phyloP scores from a whole-genome alignment of 176 grass and related monocot species.

The Bonia amplexicaulis region DNA sequence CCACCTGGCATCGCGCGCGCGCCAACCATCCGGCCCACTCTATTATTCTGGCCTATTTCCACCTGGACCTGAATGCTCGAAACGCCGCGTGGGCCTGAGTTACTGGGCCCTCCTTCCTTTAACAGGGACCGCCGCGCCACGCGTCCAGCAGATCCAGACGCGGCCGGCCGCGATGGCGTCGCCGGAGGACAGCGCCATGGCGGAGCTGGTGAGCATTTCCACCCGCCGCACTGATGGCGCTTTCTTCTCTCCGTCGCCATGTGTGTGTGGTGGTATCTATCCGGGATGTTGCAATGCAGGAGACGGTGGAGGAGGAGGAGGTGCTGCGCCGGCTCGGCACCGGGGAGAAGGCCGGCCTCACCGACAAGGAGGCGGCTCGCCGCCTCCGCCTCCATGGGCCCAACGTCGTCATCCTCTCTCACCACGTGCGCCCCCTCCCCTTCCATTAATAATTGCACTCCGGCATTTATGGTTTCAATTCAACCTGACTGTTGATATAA shows the following conservation, averaged over 20 bases:
- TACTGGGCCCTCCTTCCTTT: too few species aligned
- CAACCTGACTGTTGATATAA: neutral
- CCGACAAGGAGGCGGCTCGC: neutral
- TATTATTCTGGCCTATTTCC: too few species aligned
- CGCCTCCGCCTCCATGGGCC: slow-evolving; percentile 32
- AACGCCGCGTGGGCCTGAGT: too few species aligned
- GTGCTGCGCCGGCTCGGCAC: slow-evolving; percentile 36
- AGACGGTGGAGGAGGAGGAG: slow-evolving; percentile 26
- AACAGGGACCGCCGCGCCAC: too few species aligned
- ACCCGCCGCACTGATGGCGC: too few species aligned
- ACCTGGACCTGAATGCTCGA: too few species aligned
- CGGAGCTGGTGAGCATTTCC: slow-evolving; percentile 22
- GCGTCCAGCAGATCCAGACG: neutral
- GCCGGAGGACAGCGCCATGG: slow-evolving; percentile 18
- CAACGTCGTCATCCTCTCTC: slow-evolving; percentile 13
- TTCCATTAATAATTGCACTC: neutral
- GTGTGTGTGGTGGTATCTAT: neutral
- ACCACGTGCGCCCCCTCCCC: neutral
- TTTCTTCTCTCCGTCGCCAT: neutral
- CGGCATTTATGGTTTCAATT: neutral
- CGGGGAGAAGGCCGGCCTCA: slow-evolving; percentile 17
- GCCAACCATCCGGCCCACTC: neutral
- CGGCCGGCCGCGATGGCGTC: slow-evolving; percentile 19
- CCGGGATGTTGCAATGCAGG: neutral
- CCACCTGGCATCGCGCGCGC: neutral